Conservation (phyloP, 805 yeast genomes). For the Myxozyma neotropica region DNA sequence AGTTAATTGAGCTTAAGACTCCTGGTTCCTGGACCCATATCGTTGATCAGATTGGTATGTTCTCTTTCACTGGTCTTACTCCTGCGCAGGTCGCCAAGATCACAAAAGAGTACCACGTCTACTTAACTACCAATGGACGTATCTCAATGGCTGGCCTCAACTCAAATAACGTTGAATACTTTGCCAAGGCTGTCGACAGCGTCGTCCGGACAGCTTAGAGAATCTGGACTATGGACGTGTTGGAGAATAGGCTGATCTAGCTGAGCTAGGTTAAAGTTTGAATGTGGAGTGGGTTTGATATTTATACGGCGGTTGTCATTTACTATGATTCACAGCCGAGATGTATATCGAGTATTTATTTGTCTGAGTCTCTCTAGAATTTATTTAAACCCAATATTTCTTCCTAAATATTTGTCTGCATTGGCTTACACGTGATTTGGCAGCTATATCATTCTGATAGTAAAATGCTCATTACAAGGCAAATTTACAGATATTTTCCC, state of each 20-base stretch:
- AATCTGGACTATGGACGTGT: neutral
- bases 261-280: too few species aligned
- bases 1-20: conserved; percentile 64
- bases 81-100: conserved; percentile 75
- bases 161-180: conserved; percentile 70
- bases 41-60: conserved; percentile 91
- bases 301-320: too few species aligned
- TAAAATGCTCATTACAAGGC: too few species aligned
- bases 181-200: conserved; percentile 73
- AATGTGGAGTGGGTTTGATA: too few species aligned
- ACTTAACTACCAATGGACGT: conserved; percentile 80
- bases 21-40: conserved; percentile 95
- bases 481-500: conserved; percentile 1
- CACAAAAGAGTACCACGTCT: conserved; percentile 77
- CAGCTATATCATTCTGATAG: too few species aligned
- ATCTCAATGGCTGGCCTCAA: conserved; percentile 94
- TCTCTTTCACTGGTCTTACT: conserved; percentile 86
- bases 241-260: too few species aligned
- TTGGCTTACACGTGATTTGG: too few species aligned
- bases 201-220: conserved; percentile 28
- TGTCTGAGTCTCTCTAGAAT: too few species aligned
- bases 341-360: too few species aligned
- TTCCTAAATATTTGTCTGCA: too few species aligned
- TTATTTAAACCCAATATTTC: too few species aligned
- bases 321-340: too few species aligned